phyloP scores from a whole-genome alignment of 1,139 yeast genomes.

The Komagataea norvegica region DNA sequence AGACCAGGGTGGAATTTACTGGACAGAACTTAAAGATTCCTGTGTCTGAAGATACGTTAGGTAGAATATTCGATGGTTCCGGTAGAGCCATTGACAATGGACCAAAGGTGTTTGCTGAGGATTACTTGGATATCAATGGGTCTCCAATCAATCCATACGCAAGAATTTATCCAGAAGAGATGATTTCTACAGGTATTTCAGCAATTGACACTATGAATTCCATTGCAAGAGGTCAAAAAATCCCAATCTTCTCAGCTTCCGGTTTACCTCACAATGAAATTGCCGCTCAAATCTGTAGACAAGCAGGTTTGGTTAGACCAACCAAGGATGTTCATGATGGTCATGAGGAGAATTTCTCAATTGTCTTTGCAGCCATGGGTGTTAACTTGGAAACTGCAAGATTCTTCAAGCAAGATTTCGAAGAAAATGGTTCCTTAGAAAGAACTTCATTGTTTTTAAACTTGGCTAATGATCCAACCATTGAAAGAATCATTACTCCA shows the following conservation, averaged over 20 bases:
- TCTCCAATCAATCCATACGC: conserved; percentile 98
- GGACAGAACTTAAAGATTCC: conserved; percentile 91
- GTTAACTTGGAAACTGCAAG: conserved; percentile 88
- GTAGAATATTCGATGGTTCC: conserved; percentile 97
- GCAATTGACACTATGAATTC: conserved; percentile 99
- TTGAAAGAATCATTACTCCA: conserved; percentile 98
- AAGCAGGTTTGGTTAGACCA: conserved; percentile 98
- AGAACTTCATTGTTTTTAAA: conserved; percentile 95
- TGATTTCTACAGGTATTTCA: conserved; percentile 97
- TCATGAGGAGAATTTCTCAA: conserved; percentile 97
- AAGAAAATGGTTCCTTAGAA: conserved; percentile 97
- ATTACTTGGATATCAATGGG: conserved; percentile 95
- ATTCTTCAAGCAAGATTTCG: conserved; percentile 97
- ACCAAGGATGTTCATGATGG: conserved; percentile 99
- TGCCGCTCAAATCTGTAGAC: conserved; percentile 99
- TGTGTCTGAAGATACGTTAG: conserved; percentile 94
- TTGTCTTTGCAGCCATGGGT: conserved; percentile 99
- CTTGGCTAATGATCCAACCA: conserved; percentile 98
- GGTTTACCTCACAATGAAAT: conserved; percentile 99
- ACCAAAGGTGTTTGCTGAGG: conserved; percentile 97
- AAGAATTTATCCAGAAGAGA: conserved; percentile 98
- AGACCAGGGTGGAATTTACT: conserved; percentile 94
- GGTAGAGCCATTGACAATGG: conserved; percentile 99
- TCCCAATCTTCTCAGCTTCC: conserved; percentile 97
- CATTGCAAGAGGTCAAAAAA: conserved; percentile 99